Evolutionary conservation across 1,284 basidiomycete species (phyloP), one percentile per base, ranked within the genome.

Genomic region (Tetrapyrgos nigripes): DNA sequence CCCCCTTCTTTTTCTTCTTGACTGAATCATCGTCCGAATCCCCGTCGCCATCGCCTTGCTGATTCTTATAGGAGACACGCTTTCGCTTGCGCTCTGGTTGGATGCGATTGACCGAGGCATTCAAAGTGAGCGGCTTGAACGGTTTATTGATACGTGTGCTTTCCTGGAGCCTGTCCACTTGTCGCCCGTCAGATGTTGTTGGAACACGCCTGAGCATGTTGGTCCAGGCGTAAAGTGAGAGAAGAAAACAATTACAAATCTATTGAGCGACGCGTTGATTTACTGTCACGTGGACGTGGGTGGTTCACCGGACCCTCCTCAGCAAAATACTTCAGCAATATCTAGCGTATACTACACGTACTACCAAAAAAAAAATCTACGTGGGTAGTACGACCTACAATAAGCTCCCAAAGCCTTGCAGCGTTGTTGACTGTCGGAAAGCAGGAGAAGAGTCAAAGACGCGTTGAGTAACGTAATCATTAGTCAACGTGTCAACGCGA

Each of bases 1-100:
- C 87, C 61, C 79, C 81, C 66, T 79, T 83, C 73, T 85, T 87
- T 66, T 84, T 86, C 74, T 82, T 83, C 65, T 81, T 83, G 73
- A 79, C 81, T 58, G 77, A 79, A 45, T 77, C 76, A 43, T 82
- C 79, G 61, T 89, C 85, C 0, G 79, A 79, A 66, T 90, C 84
- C 0, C 79, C 80, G 37, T 78, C 83, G n/a, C n/a, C 76, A 33
- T 77, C 77, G 6, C 71, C 73, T 52, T 86, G 82, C 57, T 84
- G 85, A 28, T 81, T 88, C 69, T 89, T 91, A 77, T 95, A 95
- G 0, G 89, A 92, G 19, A 93, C 87, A 17, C 89, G 86, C 68
- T 92, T 94, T 54, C 93, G 86, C 71, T 95, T 96, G 27, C 93
- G 83, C 58, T 83, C 79, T 0, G 90, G 89, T 62, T 91, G 85